A percentile compares a stretch with the other conserved stretches of the same genome.
Evolutionary conservation across 345 rosid genomes (phyloP).

Genomic region (Brassica rapa): DNA sequence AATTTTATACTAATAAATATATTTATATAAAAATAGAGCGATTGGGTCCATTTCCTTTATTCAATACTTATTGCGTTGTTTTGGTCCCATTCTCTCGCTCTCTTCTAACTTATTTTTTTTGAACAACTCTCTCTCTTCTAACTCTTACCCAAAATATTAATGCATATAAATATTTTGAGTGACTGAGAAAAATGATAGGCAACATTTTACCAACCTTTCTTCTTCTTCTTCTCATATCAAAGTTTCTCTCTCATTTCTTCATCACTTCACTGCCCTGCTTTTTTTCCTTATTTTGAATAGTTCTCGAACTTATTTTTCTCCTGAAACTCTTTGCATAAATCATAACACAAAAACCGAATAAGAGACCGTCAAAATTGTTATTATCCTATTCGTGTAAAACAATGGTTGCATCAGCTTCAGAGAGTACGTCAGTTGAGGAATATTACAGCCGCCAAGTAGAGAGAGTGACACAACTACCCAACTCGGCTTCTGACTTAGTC

Average conservation of each 20-base stretch:
- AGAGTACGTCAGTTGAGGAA: slow-evolving; percentile 9
- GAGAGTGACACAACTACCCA: slow-evolving; percentile 13
- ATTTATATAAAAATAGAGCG: background rate
- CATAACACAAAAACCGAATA: background rate
- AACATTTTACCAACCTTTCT: slow-evolving; percentile 10
- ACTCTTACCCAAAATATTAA: slow-evolving; percentile 29
- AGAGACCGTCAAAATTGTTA: slow-evolving; percentile 17
- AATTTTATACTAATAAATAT: slow-evolving; percentile 20
- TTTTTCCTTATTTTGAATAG: slow-evolving; percentile 23
- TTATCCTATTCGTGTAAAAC: slow-evolving; percentile 14
- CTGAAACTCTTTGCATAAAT: background rate
- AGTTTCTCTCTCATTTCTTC: slow-evolving; percentile 23
- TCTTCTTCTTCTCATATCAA: slow-evolving; percentile 18
- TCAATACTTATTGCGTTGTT: slow-evolving; percentile 31
- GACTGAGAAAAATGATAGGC: slow-evolving; percentile 30
- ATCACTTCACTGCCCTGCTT: slow-evolving; percentile 24
- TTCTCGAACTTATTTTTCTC: slow-evolving; percentile 4
- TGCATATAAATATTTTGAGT: slow-evolving; percentile 42
- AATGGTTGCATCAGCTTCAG: slow-evolving; percentile 26
- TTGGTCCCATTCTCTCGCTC: slow-evolving; percentile 29
- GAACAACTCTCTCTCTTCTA: background rate
- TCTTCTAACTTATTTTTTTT: background rate
- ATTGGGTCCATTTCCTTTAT: slow-evolving; percentile 45
- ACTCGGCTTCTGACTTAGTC: slow-evolving; percentile 19
- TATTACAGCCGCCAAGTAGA: slow-evolving; percentile 18